Evolutionary conservation across 2,329 filamentous ascomycete species (phyloP).

Genomic region (Dactylellina cionopaga): DNA sequence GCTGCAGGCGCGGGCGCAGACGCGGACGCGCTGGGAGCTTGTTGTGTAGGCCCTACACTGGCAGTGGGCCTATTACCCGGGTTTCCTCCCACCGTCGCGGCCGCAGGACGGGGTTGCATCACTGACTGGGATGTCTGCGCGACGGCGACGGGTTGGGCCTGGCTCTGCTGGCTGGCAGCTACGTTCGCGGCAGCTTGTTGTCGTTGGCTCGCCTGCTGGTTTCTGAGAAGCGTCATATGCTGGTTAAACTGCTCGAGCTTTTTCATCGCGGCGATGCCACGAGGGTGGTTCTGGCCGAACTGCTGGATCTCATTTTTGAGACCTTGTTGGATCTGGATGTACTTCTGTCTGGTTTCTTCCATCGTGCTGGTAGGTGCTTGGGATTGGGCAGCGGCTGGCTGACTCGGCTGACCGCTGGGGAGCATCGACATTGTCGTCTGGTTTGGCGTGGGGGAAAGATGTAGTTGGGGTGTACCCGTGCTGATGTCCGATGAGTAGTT

Average conservation of each 20-base stretch:
- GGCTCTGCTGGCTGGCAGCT: conserved; percentile 3
- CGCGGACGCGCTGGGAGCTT: not conserved
- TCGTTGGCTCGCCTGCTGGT: conserved; percentile 41
- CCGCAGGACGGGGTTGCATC: conserved; percentile 14
- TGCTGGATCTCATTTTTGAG: conserved; percentile 42
- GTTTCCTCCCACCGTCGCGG: not conserved
- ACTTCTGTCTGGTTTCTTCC: conserved; percentile 49
- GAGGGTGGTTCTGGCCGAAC: conserved; percentile 36
- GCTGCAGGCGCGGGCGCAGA: not conserved
- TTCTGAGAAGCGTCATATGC: conserved; percentile 43
- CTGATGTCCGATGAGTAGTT: conserved; percentile 18
- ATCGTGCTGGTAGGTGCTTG: conserved; percentile 32
- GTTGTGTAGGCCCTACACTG: not conserved
- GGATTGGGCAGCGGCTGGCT: conserved; percentile 6
- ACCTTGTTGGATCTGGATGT: conserved; percentile 42
- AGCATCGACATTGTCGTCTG: conserved; percentile 12
- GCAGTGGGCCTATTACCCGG: conserved; percentile 2
- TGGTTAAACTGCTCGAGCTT: conserved; percentile 50
- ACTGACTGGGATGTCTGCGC: conserved; percentile 11
- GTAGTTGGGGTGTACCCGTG: not conserved
- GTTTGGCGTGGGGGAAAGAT: not conserved
- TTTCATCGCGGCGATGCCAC: conserved; percentile 37
- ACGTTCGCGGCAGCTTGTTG: conserved; percentile 19
- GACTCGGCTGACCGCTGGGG: conserved; percentile 24
- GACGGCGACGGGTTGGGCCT: conserved; percentile 1